Evolutionary conservation across 352 stramenopile species (phyloP), one percentile per base, ranked within the genome.

Genomic region (Detonula confervacea): DNA sequence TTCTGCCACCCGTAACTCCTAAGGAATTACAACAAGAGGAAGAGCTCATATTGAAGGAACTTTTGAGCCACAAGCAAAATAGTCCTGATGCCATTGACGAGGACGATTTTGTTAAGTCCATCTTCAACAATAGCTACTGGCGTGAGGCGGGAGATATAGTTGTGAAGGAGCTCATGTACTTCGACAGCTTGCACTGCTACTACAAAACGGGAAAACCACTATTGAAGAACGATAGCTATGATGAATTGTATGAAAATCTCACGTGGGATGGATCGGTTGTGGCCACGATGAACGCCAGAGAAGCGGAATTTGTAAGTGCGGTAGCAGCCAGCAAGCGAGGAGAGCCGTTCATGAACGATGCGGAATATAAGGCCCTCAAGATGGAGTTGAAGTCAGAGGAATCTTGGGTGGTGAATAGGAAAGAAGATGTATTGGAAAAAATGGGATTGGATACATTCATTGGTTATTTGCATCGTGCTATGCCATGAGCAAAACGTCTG

Each of bases 101-200:
- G 61, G 71, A 80, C 27, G 49, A 75, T 52, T 80, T 80, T 59
- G 71, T 80, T 14, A 57, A 75, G 30, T 18, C 30, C 1, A 80
- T 80, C 24, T 20, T 80, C 3, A 29, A 65, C n/a, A 80, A 80
- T 59, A 57, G 9, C 7, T 80, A 80, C 49, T 80, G 71, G 71
- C 33, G 52, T 37, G 20, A 51, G 22, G 71, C 71, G 2, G 62
- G 71, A 47, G 52, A 62, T 37, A 16, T 80, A 22, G 71, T 80
- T 1, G 71, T 80, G 6, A 80, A 80, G 39, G 71, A 80, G 42
- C 46, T 71, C 39, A 77, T 77, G 42, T 77, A 62, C 35, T 77
- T 77, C 61, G 55, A 71, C 37, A n/a, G 6, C 3, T 30, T 80
- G 4, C 55, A 80, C 37, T 46, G 24, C 0, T 80, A 75, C 54